Percentiles rank a stretch among this genome's conserved stretches.
These are phyloP conservation scores for Ramularia endophylla DNA, from an alignment of 2,329 filamentous ascomycete species.

Conservation along the genomic window DNA sequence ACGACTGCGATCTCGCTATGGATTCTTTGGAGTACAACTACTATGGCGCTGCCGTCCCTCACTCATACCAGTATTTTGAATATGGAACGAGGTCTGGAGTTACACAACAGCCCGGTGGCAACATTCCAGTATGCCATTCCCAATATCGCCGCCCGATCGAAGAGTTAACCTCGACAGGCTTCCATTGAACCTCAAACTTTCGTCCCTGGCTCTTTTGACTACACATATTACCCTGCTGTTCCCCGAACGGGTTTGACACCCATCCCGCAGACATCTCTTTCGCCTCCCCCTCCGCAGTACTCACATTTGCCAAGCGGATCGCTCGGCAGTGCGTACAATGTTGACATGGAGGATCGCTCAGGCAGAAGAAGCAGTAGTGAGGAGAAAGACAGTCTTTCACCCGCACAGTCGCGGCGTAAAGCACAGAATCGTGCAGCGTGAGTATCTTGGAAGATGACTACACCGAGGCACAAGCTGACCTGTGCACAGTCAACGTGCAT, in stretches of 20 bases:
- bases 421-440: slow-evolving; percentile 70
- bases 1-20: slow-evolving; percentile 9
- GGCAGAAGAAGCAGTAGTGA: slow-evolving; percentile 40
- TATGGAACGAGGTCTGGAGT: slow-evolving; percentile 35
- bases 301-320: slow-evolving; percentile 31
- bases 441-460: slow-evolving; percentile 28
- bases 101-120: not conserved
- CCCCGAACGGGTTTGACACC: slow-evolving; percentile 10
- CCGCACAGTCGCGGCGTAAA: slow-evolving; percentile 54
- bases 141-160: no score
- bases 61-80: slow-evolving; percentile 43
- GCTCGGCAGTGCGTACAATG: slow-evolving; percentile 38
- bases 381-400: slow-evolving; percentile 42
- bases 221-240: slow-evolving; percentile 1
- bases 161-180: no score
- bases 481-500: slow-evolving; percentile 75
- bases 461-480: not conserved
- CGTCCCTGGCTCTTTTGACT: slow-evolving; percentile 11
- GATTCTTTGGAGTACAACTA: slow-evolving; percentile 53
- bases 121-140: not conserved
- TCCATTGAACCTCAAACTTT: no score
- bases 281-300: slow-evolving; percentile 21
- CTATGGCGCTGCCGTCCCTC: slow-evolving; percentile 40
- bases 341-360: slow-evolving; percentile 31
- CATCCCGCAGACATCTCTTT: slow-evolving; percentile 20